Conservation (phyloP, 331 rosid species). For the Phaseolus coccineus region DNA sequence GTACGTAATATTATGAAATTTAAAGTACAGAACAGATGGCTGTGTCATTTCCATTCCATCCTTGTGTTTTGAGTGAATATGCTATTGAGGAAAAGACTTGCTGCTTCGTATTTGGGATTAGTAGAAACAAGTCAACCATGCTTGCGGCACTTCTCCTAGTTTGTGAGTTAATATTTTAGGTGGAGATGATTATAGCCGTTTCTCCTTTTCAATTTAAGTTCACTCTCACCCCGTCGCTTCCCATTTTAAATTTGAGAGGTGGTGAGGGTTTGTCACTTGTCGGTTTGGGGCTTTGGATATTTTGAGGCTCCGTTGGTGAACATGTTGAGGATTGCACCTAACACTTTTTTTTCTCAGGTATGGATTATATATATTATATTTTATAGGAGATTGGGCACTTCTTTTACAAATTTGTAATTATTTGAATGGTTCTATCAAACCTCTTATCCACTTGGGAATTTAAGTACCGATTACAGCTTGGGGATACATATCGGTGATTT, state of each 20-base stretch:
- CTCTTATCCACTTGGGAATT: neutral
- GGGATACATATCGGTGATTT: neutral
- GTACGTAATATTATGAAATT: neutral
- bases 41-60: conserved; percentile 1
- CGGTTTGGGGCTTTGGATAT: no score
- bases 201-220: no score
- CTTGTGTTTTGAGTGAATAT: neutral
- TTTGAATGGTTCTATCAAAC: no score
- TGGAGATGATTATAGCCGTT: neutral
- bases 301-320: no score
- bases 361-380: no score
- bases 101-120: neutral
- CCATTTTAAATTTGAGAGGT: no score
- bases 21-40: neutral
- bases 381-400: no score
- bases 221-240: no score
- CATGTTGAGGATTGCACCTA: no score
- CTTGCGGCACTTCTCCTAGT: neutral
- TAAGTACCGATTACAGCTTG: neutral
- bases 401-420: no score
- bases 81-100: conserved; percentile 1
- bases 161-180: neutral
- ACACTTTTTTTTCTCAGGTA: no score
- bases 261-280: no score
- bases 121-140: neutral